Evolutionary conservation across 495 filamentous ascomycete species (phyloP).

Genomic region (Endocarpon pusillum): DNA sequence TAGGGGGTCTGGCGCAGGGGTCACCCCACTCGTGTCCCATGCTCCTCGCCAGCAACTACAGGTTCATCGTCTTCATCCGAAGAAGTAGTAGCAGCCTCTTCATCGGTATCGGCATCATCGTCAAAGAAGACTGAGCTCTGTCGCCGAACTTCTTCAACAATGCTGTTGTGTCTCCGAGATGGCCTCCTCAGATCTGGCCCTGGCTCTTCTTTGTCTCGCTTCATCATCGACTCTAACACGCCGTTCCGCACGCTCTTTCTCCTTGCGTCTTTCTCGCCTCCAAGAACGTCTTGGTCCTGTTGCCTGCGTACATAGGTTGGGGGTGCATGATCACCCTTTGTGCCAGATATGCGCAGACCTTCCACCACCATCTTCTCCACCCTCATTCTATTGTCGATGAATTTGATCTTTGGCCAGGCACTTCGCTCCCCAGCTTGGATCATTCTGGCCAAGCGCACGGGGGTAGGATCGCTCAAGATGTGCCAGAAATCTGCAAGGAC

Average conservation of each 20-base stretch:
- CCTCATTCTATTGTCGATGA: conserved; percentile 70
- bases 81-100: conserved; percentile 14
- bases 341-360: conserved; percentile 43
- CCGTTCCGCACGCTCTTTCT: neutral
- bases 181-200: neutral
- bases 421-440: conserved; percentile 71
- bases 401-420: conserved; percentile 78
- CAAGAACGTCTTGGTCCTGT: conserved; percentile 5
- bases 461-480: conserved; percentile 68
- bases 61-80: conserved; percentile 12
- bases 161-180: conserved; percentile 18
- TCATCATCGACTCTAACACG: neutral
- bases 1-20: no score
- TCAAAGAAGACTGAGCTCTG: conserved; percentile 48
- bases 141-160: conserved; percentile 40
- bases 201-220: neutral
- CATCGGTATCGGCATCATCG: conserved; percentile 26
- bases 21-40: conserved; percentile 1
- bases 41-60: conserved; percentile 10
- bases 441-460: conserved; percentile 66
- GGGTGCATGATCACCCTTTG: neutral
- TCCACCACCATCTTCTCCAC: conserved; percentile 65
- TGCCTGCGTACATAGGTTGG: neutral
- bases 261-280: neutral
- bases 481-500: conserved; percentile 60